These are phyloP conservation scores for Pichia terricola DNA, from an alignment of 1,139 yeast genomes.

Conservation along the genomic window DNA sequence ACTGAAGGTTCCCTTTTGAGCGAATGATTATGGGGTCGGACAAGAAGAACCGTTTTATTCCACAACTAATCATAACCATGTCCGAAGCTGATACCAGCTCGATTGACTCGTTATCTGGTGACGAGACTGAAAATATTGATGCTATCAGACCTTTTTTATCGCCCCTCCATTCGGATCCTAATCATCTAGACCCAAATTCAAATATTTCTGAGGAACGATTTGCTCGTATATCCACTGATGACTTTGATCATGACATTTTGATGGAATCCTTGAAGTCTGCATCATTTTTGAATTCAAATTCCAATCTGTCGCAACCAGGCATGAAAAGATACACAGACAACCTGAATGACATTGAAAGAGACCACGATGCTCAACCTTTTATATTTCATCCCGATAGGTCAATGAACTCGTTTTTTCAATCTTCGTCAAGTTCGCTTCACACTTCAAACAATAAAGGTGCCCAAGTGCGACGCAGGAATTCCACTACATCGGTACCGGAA, in stretches of 20 bases:
- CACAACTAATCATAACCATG: too few relatives aligned
- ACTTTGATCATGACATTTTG: constrained; percentile 10
- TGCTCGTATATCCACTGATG: constrained; percentile 1
- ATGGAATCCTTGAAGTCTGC: constrained; percentile 9
- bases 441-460: neutral
- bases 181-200: too few relatives aligned
- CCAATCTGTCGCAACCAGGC: constrained; percentile 1
- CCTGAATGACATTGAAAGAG: constrained; percentile 1
- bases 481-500: constrained; percentile 2
- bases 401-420: too few relatives aligned
- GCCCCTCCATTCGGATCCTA: too few relatives aligned
- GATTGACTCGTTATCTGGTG: too few relatives aligned
- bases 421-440: neutral
- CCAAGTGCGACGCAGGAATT: neutral
- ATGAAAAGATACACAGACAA: constrained; percentile 7
- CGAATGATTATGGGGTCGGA: too few relatives aligned
- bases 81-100: too few relatives aligned
- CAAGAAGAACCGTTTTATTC: too few relatives aligned
- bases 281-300: constrained; percentile 4
- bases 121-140: too few relatives aligned
- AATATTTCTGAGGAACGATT: too few relatives aligned
- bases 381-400: constrained; percentile 4
- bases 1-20: too few relatives aligned
- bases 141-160: too few relatives aligned
- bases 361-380: constrained; percentile 2